Percentiles rank a stretch among this genome's conserved stretches.
These are phyloP conservation scores for Aegilops speltoides DNA, from an alignment of 176 grass and related monocot genomes.

Conservation along the genomic window DNA sequence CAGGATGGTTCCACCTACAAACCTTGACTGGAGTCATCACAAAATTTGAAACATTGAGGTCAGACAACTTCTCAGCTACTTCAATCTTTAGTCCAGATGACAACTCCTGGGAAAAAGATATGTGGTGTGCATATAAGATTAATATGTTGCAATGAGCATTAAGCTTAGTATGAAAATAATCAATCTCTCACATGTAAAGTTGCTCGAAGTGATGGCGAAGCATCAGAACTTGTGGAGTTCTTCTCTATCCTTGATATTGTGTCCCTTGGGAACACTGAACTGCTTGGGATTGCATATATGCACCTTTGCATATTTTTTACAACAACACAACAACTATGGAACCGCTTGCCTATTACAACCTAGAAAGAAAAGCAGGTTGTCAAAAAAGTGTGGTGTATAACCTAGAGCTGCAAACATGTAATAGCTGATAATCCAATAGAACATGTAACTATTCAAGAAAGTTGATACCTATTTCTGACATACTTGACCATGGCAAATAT, in stretches of 20 bases:
- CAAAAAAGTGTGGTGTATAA: not conserved
- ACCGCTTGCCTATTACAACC: slow-evolving; percentile 70
- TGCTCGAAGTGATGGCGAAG: slow-evolving; percentile 51
- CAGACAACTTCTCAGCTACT: slow-evolving; percentile 77
- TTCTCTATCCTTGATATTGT: slow-evolving; percentile 44
- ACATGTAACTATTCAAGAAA: slow-evolving; percentile 11
- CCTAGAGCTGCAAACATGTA: not conserved
- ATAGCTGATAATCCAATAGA: not conserved
- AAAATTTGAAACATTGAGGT: slow-evolving; percentile 87
- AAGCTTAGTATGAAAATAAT: slow-evolving; percentile 28
- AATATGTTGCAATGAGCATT: slow-evolving; percentile 6
- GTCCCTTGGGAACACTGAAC: slow-evolving; percentile 63
- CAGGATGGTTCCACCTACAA: slow-evolving; percentile 19
- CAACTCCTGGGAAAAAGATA: slow-evolving; percentile 66
- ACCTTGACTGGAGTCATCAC: slow-evolving; percentile 94
- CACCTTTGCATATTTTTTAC: slow-evolving; percentile 97
- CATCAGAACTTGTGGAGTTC: slow-evolving; percentile 48
- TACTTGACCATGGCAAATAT: not conserved
- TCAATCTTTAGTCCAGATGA: slow-evolving; percentile 80
- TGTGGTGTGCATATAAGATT: slow-evolving; percentile 20
- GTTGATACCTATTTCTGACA: not conserved
- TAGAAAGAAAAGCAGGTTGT: slow-evolving; percentile 43
- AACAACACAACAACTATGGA: slow-evolving; percentile 84
- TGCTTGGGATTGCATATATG: slow-evolving; percentile 85
- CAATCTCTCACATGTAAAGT: slow-evolving; percentile 67